Base-by-base conservation (phyloP, 345 rosid species). In the Gossypium thurberi region DNA sequence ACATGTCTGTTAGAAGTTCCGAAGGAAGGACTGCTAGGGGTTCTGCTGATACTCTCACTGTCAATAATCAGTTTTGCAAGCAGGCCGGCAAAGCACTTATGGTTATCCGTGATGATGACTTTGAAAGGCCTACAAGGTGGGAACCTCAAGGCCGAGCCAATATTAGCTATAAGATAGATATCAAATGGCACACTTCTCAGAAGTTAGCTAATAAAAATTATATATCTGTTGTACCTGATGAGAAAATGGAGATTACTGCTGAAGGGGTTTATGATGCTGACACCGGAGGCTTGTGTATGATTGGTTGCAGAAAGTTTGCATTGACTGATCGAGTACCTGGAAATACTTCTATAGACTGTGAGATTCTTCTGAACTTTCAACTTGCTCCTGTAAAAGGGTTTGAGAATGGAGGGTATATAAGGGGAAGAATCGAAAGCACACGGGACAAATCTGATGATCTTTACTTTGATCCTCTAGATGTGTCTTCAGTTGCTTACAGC, bases 201-300 rank as follows among this genome's bases (percentile, higher is more conserved):
- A 74, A 26, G n/a, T 26, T 59, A 26, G 13, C 64, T 59, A 9
- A 13, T 59, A 18, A 26, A 59, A 6, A n/a, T 59, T 26, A 59
- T 59, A 18, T 13, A 13, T 26, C n/a, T 28, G 40, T 26, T 26
- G n/a, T 59, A 26, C 42, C 42, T 26, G 42, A 59, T 26, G 77
- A 21, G 10, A 33, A 50, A 2, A 40, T 75, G 50, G 62, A 69
- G 52, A 81, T 86, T 58, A 71, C 84, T 55, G 88, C 90, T n/a
- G 90, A 88, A 70, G 92, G 92, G 53, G 56, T 76, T 26, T 86
- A 88, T 64, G 71, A 86, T 81, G 59, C 79, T 0, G 50, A 74
- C 43, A 86, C 80, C 1, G 88, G 90, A 21, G 40, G 62, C 14
- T 75, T 88, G 25, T 85, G 87, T 76, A 80, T 88, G 87, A 67